Evolutionary conservation across 371 early-diverging fungal genomes (phyloP).

Genomic region (Mortierella sp.): DNA sequence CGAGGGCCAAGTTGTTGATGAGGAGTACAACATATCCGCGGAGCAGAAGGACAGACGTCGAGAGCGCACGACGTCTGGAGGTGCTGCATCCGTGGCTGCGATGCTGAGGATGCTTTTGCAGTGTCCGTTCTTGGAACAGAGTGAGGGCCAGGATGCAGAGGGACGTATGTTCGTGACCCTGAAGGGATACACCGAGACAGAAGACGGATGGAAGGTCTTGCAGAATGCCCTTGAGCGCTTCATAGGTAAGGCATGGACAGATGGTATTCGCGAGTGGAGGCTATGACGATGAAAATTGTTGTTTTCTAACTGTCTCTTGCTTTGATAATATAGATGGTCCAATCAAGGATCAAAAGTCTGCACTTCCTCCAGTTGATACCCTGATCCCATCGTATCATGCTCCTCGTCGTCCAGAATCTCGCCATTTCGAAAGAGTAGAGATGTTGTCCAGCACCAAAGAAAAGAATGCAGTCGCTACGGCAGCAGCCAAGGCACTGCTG

Average conservation of each 20-base stretch:
- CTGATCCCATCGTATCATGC: slow-evolving; percentile 50
- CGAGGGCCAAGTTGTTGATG: neutral
- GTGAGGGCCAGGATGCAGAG: slow-evolving; percentile 19
- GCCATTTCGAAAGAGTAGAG: slow-evolving; percentile 18
- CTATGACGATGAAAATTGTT: no score
- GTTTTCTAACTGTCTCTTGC: neutral
- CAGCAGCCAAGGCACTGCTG: slow-evolving; percentile 2
- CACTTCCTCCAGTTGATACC: slow-evolving; percentile 47
- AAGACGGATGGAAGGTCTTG: slow-evolving; percentile 32
- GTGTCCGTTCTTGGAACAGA: slow-evolving; percentile 42
- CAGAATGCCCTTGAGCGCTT: slow-evolving; percentile 27
- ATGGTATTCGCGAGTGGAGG: no score
- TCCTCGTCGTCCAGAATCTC: slow-evolving; percentile 26
- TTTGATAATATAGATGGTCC: slow-evolving; percentile 45
- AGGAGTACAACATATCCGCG: neutral
- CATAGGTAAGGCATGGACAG: slow-evolving; percentile 39
- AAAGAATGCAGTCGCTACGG: slow-evolving; percentile 4
- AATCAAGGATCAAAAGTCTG: slow-evolving; percentile 28
- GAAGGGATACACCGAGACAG: slow-evolving; percentile 50
- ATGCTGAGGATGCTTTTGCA: slow-evolving; percentile 10
- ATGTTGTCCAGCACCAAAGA: slow-evolving; percentile 30
- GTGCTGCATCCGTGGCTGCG: neutral
- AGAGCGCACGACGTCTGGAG: neutral
- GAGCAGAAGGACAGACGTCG: neutral
- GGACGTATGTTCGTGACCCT: slow-evolving; percentile 22